Conservation (phyloP, 179 eudicot species). For the Beta lomatogona region DNA sequence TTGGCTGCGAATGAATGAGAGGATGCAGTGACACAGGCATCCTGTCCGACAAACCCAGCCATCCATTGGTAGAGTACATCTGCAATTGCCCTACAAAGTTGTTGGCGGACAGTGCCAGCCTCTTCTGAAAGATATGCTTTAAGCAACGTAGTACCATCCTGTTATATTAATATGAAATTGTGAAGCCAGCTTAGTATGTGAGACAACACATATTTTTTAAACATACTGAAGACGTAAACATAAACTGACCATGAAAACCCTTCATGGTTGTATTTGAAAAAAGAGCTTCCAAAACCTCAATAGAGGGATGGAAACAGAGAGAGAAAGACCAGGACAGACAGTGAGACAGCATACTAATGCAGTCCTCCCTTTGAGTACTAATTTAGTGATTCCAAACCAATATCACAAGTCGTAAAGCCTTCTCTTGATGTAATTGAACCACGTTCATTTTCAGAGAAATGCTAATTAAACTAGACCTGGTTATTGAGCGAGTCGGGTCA, state of each 20-base stretch:
- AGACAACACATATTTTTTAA: background rate
- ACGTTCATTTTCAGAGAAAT: too few species aligned
- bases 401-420: too few species aligned
- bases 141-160: constrained; percentile 83
- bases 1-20: constrained; percentile 32
- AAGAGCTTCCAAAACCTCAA: background rate
- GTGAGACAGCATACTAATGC: too few species aligned
- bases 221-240: background rate
- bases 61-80: constrained; percentile 66
- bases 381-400: too few species aligned
- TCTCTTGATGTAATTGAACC: too few species aligned
- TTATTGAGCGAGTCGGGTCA: too few species aligned
- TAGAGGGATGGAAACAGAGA: background rate
- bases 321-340: too few species aligned
- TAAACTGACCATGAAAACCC: background rate
- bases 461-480: too few species aligned
- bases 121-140: constrained; percentile 62
- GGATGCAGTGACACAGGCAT: constrained; percentile 20
- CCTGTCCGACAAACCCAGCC: constrained; percentile 35
- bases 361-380: too few species aligned
- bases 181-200: background rate
- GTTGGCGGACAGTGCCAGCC: constrained; percentile 60
- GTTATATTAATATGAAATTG: constrained; percentile 15
- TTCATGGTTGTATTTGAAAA: background rate
- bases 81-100: constrained; percentile 59